Evolutionary conservation across 2,329 filamentous ascomycete genomes (phyloP), one percentile per base, ranked within the genome.

Genomic region (Arthrobotrys sphaeroides): DNA sequence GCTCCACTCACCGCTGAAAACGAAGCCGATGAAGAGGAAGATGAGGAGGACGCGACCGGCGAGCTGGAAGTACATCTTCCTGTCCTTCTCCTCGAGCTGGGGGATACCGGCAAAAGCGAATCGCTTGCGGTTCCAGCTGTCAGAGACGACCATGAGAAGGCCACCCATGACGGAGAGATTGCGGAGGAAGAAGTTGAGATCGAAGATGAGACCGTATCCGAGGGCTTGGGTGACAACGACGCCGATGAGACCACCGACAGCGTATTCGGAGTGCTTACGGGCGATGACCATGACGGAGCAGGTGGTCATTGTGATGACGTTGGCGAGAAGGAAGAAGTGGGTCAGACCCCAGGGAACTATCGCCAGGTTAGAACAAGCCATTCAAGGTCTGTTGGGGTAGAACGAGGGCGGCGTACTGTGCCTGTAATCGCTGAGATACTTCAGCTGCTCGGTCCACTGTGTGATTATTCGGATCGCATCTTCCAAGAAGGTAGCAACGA

Each of bases 41-140:
- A 99, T 98, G 80, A 99, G 87, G 78, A 99, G 87, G 36, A 99
- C 92, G 80, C 95, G 90, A 36, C 95, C 95, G 79, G 95, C 95
- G 77, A 99, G 90, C 88, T 98, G 95, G 85, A 99, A 96, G 87
- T 99, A 99, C 94, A 98, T 98, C 88, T 98, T 99, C 85, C 94
- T 92, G 84, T 99, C 95, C 89, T 98, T 98, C 87, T 99, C 95
- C 82, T 98, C 95, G 62, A 99, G 88, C 83, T 92, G 89, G 55
- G 95, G 95, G 62, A 99, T 88, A 53, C 95, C 95, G 53, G 95
- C 95, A 77, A 97, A 97, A 2, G 94, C 94, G 85, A 97, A 96
- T 83, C 90, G 92, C 89, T 98, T 98, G 84, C 94, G 91, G 78
- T 97, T 93, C 93, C 94, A 98, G 70, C 92, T 96, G 85, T 99